phyloP scores from a whole-genome alignment of 140 eudicot genomes.

The Erigeron philadelphicus region DNA sequence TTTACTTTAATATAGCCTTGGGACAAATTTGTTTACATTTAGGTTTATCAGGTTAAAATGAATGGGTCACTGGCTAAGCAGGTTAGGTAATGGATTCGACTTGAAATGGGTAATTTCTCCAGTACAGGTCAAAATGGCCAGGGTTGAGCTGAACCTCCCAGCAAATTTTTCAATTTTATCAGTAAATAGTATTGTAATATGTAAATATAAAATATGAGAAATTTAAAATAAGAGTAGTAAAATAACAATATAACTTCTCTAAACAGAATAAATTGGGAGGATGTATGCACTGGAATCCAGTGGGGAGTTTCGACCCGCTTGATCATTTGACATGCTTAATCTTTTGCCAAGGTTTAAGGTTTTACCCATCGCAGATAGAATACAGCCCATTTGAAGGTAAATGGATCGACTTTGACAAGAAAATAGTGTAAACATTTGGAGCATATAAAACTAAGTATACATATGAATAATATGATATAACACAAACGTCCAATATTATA shows the following conservation, averaged over 20 bases:
- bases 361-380: neutral
- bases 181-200: too few relatives aligned
- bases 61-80: neutral
- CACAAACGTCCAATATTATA: conserved; percentile 16
- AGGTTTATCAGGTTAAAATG: too few relatives aligned
- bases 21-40: neutral
- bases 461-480: neutral
- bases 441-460: neutral
- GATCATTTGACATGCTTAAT: conserved; percentile 4
- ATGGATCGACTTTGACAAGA: neutral
- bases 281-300: neutral
- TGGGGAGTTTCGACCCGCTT: neutral
- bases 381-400: conserved; percentile 3
- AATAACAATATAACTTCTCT: neutral
- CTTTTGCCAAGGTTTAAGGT: neutral
- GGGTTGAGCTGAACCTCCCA: neutral
- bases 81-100: neutral
- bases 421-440: neutral
- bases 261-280: neutral
- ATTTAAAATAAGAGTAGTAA: neutral
- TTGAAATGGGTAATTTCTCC: neutral
- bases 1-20: neutral
- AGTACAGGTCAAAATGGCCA: neutral
- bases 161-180: neutral
- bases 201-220: too few relatives aligned